phyloP scores from a whole-genome alignment of 2,329 filamentous ascomycete genomes.

The Ceratocystis colombiana region DNA sequence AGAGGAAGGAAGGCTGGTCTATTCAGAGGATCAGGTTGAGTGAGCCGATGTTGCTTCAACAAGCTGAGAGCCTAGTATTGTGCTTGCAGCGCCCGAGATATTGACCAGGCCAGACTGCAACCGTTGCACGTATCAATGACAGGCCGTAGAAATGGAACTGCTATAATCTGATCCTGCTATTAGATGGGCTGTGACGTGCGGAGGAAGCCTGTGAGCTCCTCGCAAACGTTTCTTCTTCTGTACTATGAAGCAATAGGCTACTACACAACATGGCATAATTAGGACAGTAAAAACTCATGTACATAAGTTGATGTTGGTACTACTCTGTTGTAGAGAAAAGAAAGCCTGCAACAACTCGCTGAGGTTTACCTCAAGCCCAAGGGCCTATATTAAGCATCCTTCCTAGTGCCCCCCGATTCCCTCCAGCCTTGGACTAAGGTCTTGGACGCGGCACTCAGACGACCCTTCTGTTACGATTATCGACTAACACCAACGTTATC shows the following conservation, averaged over 20 bases:
- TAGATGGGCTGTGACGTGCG: background rate
- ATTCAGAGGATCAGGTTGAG: background rate
- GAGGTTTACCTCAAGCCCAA: background rate
- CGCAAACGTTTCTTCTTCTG: background rate
- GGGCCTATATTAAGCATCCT: constrained; percentile 8
- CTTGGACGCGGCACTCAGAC: background rate
- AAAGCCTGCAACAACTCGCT: background rate
- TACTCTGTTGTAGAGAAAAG: background rate
- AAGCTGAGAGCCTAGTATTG: background rate
- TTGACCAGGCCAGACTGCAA: background rate
- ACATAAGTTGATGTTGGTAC: background rate
- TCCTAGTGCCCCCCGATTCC: background rate
- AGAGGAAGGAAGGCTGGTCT: background rate
- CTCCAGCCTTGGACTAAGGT: background rate
- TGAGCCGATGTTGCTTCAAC: background rate
- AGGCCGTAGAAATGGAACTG: constrained; percentile 3
- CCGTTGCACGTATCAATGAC: constrained; percentile 1
- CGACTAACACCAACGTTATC: background rate
- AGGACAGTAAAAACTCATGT: background rate
- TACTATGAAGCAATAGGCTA: background rate
- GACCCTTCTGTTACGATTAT: background rate
- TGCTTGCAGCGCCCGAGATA: background rate
- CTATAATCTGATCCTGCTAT: constrained; percentile 5
- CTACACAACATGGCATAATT: background rate
- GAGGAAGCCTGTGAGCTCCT: background rate